Evolutionary conservation across 441 rosid species (phyloP).

Genomic region (Dalechampia spathulata): DNA sequence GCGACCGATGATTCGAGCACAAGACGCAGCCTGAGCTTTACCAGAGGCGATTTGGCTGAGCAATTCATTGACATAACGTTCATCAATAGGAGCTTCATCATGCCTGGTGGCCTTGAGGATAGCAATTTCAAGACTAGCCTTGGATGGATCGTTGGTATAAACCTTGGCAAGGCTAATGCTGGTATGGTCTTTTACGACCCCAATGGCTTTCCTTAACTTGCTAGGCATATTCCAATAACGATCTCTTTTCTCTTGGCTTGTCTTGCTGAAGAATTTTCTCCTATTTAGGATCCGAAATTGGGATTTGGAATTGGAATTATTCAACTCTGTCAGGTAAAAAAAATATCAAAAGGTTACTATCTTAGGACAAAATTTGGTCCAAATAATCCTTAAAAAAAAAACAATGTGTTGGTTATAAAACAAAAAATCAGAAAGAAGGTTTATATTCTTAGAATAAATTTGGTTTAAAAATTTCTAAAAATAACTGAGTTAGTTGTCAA

Average conservation of each 20-base stretch:
- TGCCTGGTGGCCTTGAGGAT: slow-evolving; percentile 76
- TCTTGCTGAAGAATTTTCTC: not conserved
- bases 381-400: too few relatives aligned
- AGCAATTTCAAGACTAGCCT: slow-evolving; percentile 43
- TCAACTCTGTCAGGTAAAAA: too few relatives aligned
- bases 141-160: slow-evolving; percentile 38
- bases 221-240: slow-evolving; percentile 47
- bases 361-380: too few relatives aligned
- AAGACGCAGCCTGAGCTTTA: slow-evolving; percentile 43
- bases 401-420: too few relatives aligned
- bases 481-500: too few relatives aligned
- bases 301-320: too few relatives aligned
- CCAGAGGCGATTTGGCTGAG: slow-evolving; percentile 38
- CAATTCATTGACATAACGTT: slow-evolving; percentile 45
- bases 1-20: slow-evolving; percentile 50
- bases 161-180: slow-evolving; percentile 87
- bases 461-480: too few relatives aligned
- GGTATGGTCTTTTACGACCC: slow-evolving; percentile 83
- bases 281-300: too few relatives aligned
- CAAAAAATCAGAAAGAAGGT: too few relatives aligned
- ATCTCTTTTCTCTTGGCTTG: not conserved
- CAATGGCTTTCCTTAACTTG: slow-evolving; percentile 76
- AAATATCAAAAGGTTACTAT: too few relatives aligned
- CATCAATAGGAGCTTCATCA: slow-evolving; percentile 59
- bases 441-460: too few relatives aligned